Evolutionary conservation across 371 early-diverging fungal genomes (phyloP).

Genomic region (Chytridium lagenaria): DNA sequence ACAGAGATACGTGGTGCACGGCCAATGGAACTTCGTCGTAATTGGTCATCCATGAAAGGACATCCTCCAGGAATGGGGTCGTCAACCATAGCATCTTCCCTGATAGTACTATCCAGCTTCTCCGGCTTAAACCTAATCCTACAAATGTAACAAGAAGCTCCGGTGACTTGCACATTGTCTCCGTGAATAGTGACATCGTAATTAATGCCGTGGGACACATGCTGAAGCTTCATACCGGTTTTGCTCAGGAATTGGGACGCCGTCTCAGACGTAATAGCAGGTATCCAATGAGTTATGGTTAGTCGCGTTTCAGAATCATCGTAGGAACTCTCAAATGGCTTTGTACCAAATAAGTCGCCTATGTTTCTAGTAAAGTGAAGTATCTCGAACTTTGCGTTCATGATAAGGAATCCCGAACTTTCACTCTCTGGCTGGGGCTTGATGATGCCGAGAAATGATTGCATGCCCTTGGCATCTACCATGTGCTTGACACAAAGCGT

Average conservation of each 20-base stretch:
- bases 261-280: background rate
- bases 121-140: background rate
- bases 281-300: background rate
- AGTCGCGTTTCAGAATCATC: background rate
- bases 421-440: slow-evolving; percentile 27
- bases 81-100: background rate
- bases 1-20: too few relatives aligned
- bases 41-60: background rate
- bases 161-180: slow-evolving; percentile 23
- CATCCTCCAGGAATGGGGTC: background rate
- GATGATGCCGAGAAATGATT: slow-evolving; percentile 44
- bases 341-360: slow-evolving; percentile 19
- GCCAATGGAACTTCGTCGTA: too few relatives aligned
- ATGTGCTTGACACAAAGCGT: slow-evolving; percentile 46
- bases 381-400: slow-evolving; percentile 12
- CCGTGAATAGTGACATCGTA: slow-evolving; percentile 17
- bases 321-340: background rate
- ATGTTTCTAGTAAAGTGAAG: slow-evolving; percentile 31
- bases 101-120: slow-evolving; percentile 1
- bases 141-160: slow-evolving; percentile 22
- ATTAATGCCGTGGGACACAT: slow-evolving; percentile 10
- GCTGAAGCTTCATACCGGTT: slow-evolving; percentile 23
- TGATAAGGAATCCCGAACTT: slow-evolving; percentile 32
- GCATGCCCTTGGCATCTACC: slow-evolving; percentile 28
- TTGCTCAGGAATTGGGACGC: background rate